phyloP scores from a whole-genome alignment of 352 stramenopile species.

The Phytopythium sindhum region DNA sequence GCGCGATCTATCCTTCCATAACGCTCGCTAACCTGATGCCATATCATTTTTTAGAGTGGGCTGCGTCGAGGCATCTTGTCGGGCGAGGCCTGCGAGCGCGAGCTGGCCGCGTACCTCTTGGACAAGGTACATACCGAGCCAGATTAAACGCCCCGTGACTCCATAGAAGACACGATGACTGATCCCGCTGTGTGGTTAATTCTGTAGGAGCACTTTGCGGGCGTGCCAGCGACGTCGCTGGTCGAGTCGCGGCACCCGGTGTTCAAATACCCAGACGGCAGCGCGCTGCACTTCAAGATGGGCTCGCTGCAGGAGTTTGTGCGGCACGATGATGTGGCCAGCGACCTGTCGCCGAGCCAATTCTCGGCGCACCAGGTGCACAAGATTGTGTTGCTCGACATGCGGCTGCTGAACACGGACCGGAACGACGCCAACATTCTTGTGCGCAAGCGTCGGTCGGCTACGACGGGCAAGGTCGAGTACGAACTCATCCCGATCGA shows the following conservation, averaged over 20 bases:
- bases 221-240: constrained; percentile 72
- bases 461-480: constrained; percentile 46
- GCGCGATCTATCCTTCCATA: neutral
- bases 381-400: constrained; percentile 98
- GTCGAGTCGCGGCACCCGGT: constrained; percentile 72
- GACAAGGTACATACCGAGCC: constrained; percentile 60
- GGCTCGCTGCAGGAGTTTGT: constrained; percentile 98
- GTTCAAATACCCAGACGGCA: constrained; percentile 66
- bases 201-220: constrained; percentile 81
- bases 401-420: constrained; percentile 97
- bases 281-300: constrained; percentile 86
- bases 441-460: constrained; percentile 75
- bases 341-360: constrained; percentile 90
- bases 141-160: neutral
- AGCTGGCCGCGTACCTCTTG: constrained; percentile 97
- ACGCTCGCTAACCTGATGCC: neutral
- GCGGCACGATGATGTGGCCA: constrained; percentile 92
- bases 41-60: constrained; percentile 31
- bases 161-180: neutral
- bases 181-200: constrained; percentile 15
- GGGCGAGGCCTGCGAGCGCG: constrained; percentile 95
- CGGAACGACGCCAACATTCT: constrained; percentile 98
- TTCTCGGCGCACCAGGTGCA: constrained; percentile 93
- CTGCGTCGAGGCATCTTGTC: constrained; percentile 92
- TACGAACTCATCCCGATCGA: constrained; percentile 99